Evolutionary conservation across 2,329 filamentous ascomycete genomes (phyloP).

Genomic region (Thelonectria discophora): DNA sequence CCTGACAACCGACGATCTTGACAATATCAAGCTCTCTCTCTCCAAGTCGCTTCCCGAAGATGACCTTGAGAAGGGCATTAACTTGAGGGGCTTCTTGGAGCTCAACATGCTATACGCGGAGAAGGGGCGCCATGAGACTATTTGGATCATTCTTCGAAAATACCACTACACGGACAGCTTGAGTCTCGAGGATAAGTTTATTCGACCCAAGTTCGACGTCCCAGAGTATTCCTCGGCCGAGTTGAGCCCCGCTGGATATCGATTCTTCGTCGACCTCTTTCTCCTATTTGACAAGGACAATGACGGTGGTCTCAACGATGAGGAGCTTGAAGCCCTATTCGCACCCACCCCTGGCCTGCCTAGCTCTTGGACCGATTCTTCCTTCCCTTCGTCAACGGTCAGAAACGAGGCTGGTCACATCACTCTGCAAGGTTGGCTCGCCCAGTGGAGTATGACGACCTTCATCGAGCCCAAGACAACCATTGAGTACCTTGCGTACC

Average conservation of each 20-base stretch:
- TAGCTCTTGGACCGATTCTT: constrained; percentile 84
- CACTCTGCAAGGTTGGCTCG: constrained; percentile 96
- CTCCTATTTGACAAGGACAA: constrained; percentile 97
- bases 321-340: constrained; percentile 86
- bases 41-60: constrained; percentile 71
- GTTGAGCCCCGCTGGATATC: constrained; percentile 91
- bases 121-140: constrained; percentile 96
- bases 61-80: constrained; percentile 75
- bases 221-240: constrained; percentile 92
- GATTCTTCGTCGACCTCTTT: constrained; percentile 97
- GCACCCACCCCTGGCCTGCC: constrained; percentile 92
- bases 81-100: constrained; percentile 83
- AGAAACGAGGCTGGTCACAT: constrained; percentile 95
- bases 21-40: constrained; percentile 91
- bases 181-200: constrained; percentile 87
- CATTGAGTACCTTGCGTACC: constrained; percentile 92
- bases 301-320: constrained; percentile 88
- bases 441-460: constrained; percentile 99
- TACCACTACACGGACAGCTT: constrained; percentile 97
- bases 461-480: constrained; percentile 96
- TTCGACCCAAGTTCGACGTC: constrained; percentile 94
- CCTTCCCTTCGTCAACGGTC: constrained; percentile 92
- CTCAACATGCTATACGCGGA: constrained; percentile 97
- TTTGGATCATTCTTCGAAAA: constrained; percentile 95
- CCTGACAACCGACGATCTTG: constrained; percentile 80